Base-by-base conservation (phyloP, 2,329 filamentous ascomycete species). In the Didymosphaeria variabile region DNA sequence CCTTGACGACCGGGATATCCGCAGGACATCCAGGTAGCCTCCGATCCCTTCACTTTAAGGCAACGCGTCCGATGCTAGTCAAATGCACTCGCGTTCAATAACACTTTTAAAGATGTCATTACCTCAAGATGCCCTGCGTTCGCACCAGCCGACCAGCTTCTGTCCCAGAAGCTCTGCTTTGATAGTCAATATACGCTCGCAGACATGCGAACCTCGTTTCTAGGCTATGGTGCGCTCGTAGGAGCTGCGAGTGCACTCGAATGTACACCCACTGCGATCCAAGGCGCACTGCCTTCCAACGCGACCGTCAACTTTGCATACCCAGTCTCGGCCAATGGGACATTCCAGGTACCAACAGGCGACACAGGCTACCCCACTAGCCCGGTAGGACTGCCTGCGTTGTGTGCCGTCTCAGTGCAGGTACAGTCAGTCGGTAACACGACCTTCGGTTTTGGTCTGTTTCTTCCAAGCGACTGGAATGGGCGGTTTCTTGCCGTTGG, bases 331-430 rank as follows among this genome's bases (percentile, higher is more conserved):
- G 71, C 70, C 6, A 79, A 79, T 54, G 65, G 70, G n/a, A 80
- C 77, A 0, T 81, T 81, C 60, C 53, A 75, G 13, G 77, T 80
- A 4, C 75, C 79, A 0, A 55, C 69, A 9, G 66, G 72, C 40
- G 72, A 81, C 45, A 75, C 79, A 13, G 78, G 79, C 17, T 81
- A 81, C 60, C 79, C 81, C 13, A 70, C 60, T 0, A 80, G 76
- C 21, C 79, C 79, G 5, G 74, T 73, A 4, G 66, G 72, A 26
- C 65, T 80, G 3, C 77, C 77, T 44, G 74, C 72, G n/a, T 62
- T 80, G 3, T 80, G 79, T 58, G 79, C 75, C 7, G 68, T 80
- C 2, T 72, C 71, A 17, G 68, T 79, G 13, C 78, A 80, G 56
- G 77, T 80, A 5, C 61, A 72, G 21, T 77, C 76, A 1, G 69